phyloP scores from a whole-genome alignment of 2,329 filamentous ascomycete species.

The Aspergillus sclerotialis region DNA sequence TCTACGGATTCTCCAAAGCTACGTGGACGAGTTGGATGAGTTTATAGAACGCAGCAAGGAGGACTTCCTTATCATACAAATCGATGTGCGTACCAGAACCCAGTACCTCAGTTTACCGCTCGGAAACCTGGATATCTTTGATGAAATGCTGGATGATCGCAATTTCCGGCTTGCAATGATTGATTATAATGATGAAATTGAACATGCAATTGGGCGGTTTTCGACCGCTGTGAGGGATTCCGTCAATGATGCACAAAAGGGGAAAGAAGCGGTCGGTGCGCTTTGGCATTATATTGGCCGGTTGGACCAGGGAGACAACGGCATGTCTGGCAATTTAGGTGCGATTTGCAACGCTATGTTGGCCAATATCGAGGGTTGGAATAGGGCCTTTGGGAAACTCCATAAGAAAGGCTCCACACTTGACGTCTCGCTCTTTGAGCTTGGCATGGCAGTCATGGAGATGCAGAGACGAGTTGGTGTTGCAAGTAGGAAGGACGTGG shows the following conservation, averaged over 20 bases:
- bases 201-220: constrained; percentile 79
- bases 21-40: constrained; percentile 89
- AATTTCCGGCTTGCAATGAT: constrained; percentile 76
- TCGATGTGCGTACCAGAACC: constrained; percentile 74
- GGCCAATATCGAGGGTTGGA: constrained; percentile 87
- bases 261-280: constrained; percentile 66
- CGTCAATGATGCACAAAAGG: constrained; percentile 70
- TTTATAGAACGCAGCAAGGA: constrained; percentile 82
- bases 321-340: constrained; percentile 52
- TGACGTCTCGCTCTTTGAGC: constrained; percentile 61
- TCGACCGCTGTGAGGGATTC: constrained; percentile 68
- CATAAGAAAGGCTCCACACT: constrained; percentile 66
- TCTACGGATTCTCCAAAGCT: constrained; percentile 77
- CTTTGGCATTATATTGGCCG: constrained; percentile 68
- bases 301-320: constrained; percentile 56
- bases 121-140: constrained; percentile 73
- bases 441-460: constrained; percentile 71
- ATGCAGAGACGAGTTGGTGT: constrained; percentile 80
- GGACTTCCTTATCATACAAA: constrained; percentile 70
- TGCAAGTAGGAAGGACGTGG: constrained; percentile 64
- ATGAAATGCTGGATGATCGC: constrained; percentile 79
- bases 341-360: constrained; percentile 86
- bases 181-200: constrained; percentile 82
- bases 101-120: constrained; percentile 76
- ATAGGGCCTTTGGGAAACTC: constrained; percentile 68